Evolutionary conservation across 176 grass and related monocot species (phyloP).

Genomic region (Neostapfia colusana): DNA sequence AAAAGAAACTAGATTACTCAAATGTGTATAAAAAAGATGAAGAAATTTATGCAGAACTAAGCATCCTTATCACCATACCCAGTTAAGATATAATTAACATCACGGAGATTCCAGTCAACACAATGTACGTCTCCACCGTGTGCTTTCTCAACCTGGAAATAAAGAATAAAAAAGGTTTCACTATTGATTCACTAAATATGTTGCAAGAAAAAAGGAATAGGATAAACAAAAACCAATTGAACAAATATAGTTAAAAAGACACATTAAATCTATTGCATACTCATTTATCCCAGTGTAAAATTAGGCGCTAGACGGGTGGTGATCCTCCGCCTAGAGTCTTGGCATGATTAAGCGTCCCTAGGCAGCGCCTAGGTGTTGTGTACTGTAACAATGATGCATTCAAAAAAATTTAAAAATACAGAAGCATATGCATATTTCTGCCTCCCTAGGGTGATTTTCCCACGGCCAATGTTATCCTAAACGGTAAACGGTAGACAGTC

Average conservation of each 20-base stretch:
- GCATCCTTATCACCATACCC: conserved; percentile 51
- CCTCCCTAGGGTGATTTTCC: no score
- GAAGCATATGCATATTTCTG: no score
- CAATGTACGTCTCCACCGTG: conserved; percentile 93
- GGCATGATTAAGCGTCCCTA: no score
- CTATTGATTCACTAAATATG: background rate
- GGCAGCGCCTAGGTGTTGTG: no score
- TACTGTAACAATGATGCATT: no score
- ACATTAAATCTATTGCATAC: background rate
- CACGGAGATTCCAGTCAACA: conserved; percentile 88
- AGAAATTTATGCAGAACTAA: conserved; percentile 9
- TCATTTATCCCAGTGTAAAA: no score
- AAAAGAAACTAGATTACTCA: conserved; percentile 27
- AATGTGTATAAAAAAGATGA: conserved; percentile 7
- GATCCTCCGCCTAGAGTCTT: no score
- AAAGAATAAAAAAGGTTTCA: conserved; percentile 20
- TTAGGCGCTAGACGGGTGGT: no score
- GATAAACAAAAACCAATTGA: background rate
- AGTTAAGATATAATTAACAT: conserved; percentile 90
- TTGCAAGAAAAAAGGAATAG: background rate
- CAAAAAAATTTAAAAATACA: no score
- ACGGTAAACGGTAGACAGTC: no score
- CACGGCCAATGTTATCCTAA: no score
- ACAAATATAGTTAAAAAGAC: background rate
- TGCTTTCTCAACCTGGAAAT: conserved; percentile 87